Evolutionary conservation across 441 rosid genomes (phyloP).

Genomic region (Euphorbia corollata): DNA sequence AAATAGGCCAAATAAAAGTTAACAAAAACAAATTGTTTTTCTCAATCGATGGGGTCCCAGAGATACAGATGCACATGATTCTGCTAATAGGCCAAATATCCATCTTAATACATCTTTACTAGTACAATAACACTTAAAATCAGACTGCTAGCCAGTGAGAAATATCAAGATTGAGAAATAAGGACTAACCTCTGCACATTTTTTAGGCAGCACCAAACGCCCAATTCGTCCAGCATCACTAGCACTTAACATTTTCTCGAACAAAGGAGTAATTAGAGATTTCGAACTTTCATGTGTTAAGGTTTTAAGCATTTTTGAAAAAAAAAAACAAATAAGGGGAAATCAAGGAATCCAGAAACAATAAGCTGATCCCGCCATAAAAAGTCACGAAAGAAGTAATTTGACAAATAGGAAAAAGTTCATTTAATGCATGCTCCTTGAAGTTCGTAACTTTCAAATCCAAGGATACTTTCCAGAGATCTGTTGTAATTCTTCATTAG

Average conservation of each 20-base stretch:
- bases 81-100: neutral
- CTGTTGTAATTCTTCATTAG: conserved; percentile 66
- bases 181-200: conserved; percentile 84
- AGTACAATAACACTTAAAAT: conserved; percentile 4
- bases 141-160: conserved; percentile 13
- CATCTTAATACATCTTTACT: neutral
- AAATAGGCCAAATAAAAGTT: neutral
- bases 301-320: conserved; percentile 20
- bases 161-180: conserved; percentile 12
- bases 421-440: neutral
- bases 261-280: conserved; percentile 73
- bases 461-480: conserved; percentile 92
- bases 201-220: conserved; percentile 88
- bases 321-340: no score
- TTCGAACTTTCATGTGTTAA: conserved; percentile 74
- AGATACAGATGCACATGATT: neutral
- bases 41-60: neutral
- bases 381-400: neutral
- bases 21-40: neutral
- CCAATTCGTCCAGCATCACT: conserved; percentile 95
- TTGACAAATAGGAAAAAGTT: neutral
- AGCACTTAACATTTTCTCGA: conserved; percentile 96
- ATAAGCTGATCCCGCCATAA: conserved; percentile 4
- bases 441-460: conserved; percentile 8
- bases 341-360: neutral